phyloP scores from a whole-genome alignment of 352 stramenopile genomes.

The Globisporangium nunn region DNA sequence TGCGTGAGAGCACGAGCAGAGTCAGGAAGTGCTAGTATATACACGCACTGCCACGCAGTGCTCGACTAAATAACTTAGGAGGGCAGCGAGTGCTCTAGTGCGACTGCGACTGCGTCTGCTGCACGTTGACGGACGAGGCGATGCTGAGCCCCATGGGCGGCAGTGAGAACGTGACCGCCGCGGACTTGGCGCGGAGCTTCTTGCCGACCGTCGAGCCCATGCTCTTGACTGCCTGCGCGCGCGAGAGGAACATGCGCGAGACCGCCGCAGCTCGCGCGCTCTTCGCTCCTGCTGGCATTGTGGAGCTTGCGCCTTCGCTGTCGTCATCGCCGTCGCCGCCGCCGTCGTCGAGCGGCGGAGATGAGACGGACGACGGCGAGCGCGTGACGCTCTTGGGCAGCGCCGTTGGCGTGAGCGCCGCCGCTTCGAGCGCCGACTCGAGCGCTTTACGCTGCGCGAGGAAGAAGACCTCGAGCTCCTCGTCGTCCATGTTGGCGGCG shows the following conservation, averaged over 20 bases:
- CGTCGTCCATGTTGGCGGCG: slow-evolving; percentile 29
- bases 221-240: slow-evolving; percentile 54
- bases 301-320: neutral
- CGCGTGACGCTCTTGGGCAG: neutral
- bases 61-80: slow-evolving; percentile 9
- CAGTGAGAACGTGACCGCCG: slow-evolving; percentile 56
- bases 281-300: slow-evolving; percentile 7
- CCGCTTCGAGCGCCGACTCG: slow-evolving; percentile 33
- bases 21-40: neutral
- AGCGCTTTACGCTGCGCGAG: slow-evolving; percentile 54
- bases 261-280: slow-evolving; percentile 16
- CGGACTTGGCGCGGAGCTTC: slow-evolving; percentile 48
- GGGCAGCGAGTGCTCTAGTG: slow-evolving; percentile 14
- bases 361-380: neutral
- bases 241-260: slow-evolving; percentile 39
- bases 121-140: slow-evolving; percentile 37
- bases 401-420: slow-evolving; percentile 2
- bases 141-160: slow-evolving; percentile 63
- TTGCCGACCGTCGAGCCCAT: slow-evolving; percentile 56
- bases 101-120: slow-evolving; percentile 27
- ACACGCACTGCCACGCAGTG: neutral
- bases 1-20: neutral
- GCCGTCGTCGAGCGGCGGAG: neutral
- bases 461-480: slow-evolving; percentile 74
- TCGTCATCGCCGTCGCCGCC: neutral